Evolutionary conservation across 1,284 basidiomycete genomes (phyloP).

Genomic region (Leccinum subatratum): DNA sequence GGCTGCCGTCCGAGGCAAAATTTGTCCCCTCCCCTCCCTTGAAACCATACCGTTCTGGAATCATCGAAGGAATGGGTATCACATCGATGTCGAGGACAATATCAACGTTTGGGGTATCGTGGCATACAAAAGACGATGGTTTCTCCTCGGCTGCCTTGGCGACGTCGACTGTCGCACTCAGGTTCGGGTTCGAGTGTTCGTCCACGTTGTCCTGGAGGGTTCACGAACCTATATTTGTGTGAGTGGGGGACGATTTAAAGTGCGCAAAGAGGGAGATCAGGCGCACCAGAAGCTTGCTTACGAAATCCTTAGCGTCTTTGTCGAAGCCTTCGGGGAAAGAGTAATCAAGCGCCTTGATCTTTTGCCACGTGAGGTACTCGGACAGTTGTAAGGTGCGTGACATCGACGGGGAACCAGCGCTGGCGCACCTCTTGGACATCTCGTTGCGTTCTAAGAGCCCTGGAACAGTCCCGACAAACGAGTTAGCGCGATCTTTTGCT

Average conservation of each 20-base stretch:
- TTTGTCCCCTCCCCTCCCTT: slow-evolving; percentile 36
- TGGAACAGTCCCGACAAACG: slow-evolving; percentile 95
- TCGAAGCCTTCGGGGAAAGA: slow-evolving; percentile 74
- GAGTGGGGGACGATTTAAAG: neutral
- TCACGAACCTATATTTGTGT: slow-evolving; percentile 55
- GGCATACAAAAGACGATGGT: neutral
- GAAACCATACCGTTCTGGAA: slow-evolving; percentile 12
- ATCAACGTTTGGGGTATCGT: slow-evolving; percentile 8
- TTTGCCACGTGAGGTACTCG: slow-evolving; percentile 80
- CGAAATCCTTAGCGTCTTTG: slow-evolving; percentile 61
- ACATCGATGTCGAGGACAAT: slow-evolving; percentile 5
- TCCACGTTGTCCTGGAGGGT: slow-evolving; percentile 40
- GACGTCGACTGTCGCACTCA: slow-evolving; percentile 5
- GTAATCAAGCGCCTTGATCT: slow-evolving; percentile 72
- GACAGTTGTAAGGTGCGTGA: no score
- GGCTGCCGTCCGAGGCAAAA: slow-evolving; percentile 50
- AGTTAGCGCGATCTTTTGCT: slow-evolving; percentile 56
- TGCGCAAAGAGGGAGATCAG: slow-evolving; percentile 18
- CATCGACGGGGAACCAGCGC: neutral
- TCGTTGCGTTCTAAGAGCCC: slow-evolving; percentile 80
- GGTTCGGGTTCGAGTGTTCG: neutral
- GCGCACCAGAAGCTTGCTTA: slow-evolving; percentile 60
- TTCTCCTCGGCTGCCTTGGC: slow-evolving; percentile 13
- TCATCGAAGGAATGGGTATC: slow-evolving; percentile 30
- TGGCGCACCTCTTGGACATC: slow-evolving; percentile 60